phyloP scores from a whole-genome alignment of 192 early-diverging fungal species.

The Spizellomyces sp. region DNA sequence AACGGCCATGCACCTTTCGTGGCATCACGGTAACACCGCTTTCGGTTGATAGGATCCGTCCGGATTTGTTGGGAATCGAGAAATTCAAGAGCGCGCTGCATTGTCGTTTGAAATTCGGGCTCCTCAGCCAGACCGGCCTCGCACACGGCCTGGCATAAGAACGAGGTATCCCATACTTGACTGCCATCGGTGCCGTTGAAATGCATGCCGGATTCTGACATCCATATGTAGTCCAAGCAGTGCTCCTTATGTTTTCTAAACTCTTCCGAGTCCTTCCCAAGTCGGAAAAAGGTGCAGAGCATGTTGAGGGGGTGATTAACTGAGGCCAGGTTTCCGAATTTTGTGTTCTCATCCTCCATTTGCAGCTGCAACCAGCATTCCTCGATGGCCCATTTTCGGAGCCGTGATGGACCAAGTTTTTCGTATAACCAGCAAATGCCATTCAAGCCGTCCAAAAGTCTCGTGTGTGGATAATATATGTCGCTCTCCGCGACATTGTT shows the following conservation, averaged over 20 bases:
- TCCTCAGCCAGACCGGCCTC: constrained; percentile 71
- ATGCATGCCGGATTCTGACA: constrained; percentile 87
- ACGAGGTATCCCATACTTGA: constrained; percentile 95
- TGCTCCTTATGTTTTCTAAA: constrained; percentile 76
- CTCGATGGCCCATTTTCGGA: constrained; percentile 70
- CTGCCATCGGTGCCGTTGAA: constrained; percentile 96
- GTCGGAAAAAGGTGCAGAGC: constrained; percentile 81
- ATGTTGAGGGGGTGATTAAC: constrained; percentile 93
- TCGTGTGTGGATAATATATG: constrained; percentile 82
- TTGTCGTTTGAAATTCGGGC: constrained; percentile 64
- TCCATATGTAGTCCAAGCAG: constrained; percentile 89
- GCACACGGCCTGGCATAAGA: constrained; percentile 80
- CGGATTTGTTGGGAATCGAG: constrained; percentile 83
- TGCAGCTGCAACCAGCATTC: constrained; percentile 81
- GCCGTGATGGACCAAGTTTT: constrained; percentile 55
- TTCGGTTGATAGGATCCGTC: constrained; percentile 65
- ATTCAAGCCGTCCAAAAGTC: constrained; percentile 75
- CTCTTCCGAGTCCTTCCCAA: constrained; percentile 79
- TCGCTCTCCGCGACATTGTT: constrained; percentile 84
- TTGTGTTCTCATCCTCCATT: constrained; percentile 87
- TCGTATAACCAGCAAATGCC: constrained; percentile 73
- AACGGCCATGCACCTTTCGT: constrained; percentile 97
- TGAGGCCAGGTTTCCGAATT: constrained; percentile 88
- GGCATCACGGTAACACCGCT: constrained; percentile 75
- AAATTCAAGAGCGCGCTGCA: constrained; percentile 76